Conservation (phyloP, 192 early-diverging fungal genomes). For the Dissophora ornata region DNA sequence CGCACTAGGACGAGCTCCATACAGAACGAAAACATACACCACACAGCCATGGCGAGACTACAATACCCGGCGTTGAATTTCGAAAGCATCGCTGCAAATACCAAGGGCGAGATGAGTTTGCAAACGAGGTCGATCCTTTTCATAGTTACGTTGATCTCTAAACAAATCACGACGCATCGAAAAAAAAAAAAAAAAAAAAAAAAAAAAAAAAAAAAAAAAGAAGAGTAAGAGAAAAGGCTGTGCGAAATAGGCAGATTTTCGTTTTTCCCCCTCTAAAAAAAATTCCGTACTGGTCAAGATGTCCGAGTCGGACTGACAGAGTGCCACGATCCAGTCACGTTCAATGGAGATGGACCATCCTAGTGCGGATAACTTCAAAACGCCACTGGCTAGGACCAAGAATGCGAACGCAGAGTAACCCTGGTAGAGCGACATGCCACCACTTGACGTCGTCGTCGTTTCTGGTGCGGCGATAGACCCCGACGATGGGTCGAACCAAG, state of each 20-base stretch:
- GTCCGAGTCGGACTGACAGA: conserved; percentile 39
- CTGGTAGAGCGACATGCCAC: conserved; percentile 8
- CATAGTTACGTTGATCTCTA: conserved; percentile 46
- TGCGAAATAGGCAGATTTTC: neutral
- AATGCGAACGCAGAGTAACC: conserved; percentile 26
- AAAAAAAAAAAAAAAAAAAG: neutral
- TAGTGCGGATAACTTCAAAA: conserved; percentile 35
- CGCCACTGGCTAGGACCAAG: conserved; percentile 32
- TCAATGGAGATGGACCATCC: conserved; percentile 54
- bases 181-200: neutral
- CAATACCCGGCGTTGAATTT: conserved; percentile 28
- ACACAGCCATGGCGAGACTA: conserved; percentile 27
- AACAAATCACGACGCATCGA: no score
- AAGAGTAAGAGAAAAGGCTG: neutral
- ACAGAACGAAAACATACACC: conserved; percentile 30
- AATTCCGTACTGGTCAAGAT: conserved; percentile 36
- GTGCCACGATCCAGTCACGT: conserved; percentile 46
- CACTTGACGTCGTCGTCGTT: neutral
- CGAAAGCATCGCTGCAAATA: conserved; percentile 36
- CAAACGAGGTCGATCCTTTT: conserved; percentile 51
- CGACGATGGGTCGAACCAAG: conserved; percentile 38
- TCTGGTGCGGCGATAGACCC: neutral
- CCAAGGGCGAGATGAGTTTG: conserved; percentile 45
- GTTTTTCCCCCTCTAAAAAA: neutral
- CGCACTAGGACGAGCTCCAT: conserved; percentile 26